Conservation (phyloP, 768 basidiomycete species). For the Trametes cubensis region DNA sequence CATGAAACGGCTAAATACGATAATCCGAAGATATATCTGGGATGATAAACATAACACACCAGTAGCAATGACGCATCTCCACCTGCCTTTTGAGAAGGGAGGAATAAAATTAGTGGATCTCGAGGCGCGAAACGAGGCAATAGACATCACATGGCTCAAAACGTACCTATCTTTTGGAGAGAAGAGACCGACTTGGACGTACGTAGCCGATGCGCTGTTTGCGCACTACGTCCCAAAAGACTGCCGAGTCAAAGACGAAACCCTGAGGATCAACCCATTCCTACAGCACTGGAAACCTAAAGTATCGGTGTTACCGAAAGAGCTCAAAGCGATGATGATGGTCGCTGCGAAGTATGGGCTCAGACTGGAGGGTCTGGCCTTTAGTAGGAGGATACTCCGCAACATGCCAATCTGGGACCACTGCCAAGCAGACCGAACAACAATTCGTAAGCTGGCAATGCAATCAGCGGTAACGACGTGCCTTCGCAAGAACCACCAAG, state of each 20-base stretch:
- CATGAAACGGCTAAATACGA: neutral
- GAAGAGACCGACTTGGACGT: neutral
- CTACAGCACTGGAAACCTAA: slow-evolving; percentile 12
- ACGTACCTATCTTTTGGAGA: neutral
- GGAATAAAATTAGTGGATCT: slow-evolving; percentile 13
- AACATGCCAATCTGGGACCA: slow-evolving; percentile 11
- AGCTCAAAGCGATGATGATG: neutral
- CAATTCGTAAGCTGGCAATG: neutral
- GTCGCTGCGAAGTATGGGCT: neutral
- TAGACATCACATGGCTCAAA: neutral
- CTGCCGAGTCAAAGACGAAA: neutral
- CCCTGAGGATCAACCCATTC: neutral
- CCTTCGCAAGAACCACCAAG: neutral
- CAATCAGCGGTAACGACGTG: neutral
- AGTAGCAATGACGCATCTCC: neutral
- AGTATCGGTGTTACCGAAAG: neutral
- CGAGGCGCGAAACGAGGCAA: slow-evolving; percentile 5
- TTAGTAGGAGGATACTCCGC: neutral
- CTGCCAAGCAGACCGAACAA: neutral
- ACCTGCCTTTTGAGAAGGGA: neutral
- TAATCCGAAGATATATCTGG: slow-evolving; percentile 11
- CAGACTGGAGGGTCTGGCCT: slow-evolving; percentile 1
- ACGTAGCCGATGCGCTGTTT: slow-evolving; percentile 16
- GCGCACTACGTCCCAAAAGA: neutral
- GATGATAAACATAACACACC: neutral